Evolutionary conservation across 2,329 filamentous ascomycete genomes (phyloP).

Genomic region (Venturia pyrina): DNA sequence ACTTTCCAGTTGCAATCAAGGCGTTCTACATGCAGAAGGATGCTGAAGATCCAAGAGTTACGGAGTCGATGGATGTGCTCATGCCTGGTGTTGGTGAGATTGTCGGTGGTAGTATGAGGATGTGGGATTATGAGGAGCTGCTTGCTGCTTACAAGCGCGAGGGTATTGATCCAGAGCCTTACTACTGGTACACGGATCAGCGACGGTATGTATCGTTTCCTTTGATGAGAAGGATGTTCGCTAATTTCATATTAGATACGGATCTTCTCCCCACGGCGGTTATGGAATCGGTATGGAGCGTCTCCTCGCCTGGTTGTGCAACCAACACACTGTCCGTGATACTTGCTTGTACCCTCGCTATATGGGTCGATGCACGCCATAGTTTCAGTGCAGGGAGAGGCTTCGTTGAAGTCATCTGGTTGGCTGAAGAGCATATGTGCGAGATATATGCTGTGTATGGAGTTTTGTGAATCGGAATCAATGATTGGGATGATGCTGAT

Average conservation of each 20-base stretch:
- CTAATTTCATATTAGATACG: constrained; percentile 51
- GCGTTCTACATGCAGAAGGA: constrained; percentile 99
- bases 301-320: constrained; percentile 58
- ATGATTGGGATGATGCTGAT: background rate
- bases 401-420: background rate
- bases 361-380: constrained; percentile 73
- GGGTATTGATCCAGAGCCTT: constrained; percentile 71
- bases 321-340: constrained; percentile 55
- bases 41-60: constrained; percentile 66
- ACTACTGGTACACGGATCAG: constrained; percentile 99
- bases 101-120: constrained; percentile 93
- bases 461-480: background rate
- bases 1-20: constrained; percentile 97
- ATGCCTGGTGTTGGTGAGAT: constrained; percentile 97
- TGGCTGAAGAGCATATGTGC: background rate
- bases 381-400: constrained; percentile 13
- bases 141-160: constrained; percentile 81
- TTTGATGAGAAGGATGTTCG: constrained; percentile 1
- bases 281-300: constrained; percentile 90
- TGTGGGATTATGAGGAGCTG: constrained; percentile 82
- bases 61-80: constrained; percentile 77
- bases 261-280: constrained; percentile 81
- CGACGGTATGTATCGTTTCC: constrained; percentile 58
- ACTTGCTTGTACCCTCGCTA: constrained; percentile 71
- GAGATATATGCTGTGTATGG: background rate